Percentiles rank a stretch among this genome's conserved stretches.
phyloP scores from a whole-genome alignment of 2,329 filamentous ascomycete species.

The Trichoderma citrinoviride region DNA sequence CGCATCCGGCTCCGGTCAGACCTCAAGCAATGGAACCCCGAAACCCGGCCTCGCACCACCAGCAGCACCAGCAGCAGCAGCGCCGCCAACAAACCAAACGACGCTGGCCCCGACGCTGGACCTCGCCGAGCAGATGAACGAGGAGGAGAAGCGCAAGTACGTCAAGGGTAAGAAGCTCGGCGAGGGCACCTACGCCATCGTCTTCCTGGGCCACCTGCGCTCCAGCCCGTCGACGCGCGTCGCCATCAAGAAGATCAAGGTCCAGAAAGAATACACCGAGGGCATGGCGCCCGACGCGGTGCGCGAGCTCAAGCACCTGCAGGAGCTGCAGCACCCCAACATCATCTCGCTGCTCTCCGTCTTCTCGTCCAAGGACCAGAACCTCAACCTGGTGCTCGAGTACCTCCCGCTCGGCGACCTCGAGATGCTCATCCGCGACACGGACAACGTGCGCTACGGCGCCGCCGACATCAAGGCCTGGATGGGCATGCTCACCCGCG shows the following conservation, averaged over 20 bases:
- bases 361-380: constrained; percentile 94
- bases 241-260: constrained; percentile 91
- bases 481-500: constrained; percentile 96
- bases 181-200: constrained; percentile 94
- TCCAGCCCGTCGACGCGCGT: constrained; percentile 70
- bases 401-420: constrained; percentile 91
- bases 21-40: constrained; percentile 48
- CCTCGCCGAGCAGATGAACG: constrained; percentile 77
- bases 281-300: constrained; percentile 93
- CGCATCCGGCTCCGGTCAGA: constrained; percentile 37
- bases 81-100: constrained; percentile 28
- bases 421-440: constrained; percentile 89
- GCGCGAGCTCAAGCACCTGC: constrained; percentile 91
- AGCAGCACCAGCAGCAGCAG: constrained; percentile 18
- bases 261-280: constrained; percentile 81
- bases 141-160: constrained; percentile 82
- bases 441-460: constrained; percentile 73
- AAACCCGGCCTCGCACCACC: constrained; percentile 33
- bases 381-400: constrained; percentile 93
- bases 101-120: constrained; percentile 48
- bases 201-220: constrained; percentile 82
- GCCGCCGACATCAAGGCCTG: constrained; percentile 92
- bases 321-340: constrained; percentile 91
- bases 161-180: constrained; percentile 92
- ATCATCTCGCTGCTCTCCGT: constrained; percentile 91